Conservation (phyloP, 495 filamentous ascomycete genomes). For the Endocarpon pusillum region DNA sequence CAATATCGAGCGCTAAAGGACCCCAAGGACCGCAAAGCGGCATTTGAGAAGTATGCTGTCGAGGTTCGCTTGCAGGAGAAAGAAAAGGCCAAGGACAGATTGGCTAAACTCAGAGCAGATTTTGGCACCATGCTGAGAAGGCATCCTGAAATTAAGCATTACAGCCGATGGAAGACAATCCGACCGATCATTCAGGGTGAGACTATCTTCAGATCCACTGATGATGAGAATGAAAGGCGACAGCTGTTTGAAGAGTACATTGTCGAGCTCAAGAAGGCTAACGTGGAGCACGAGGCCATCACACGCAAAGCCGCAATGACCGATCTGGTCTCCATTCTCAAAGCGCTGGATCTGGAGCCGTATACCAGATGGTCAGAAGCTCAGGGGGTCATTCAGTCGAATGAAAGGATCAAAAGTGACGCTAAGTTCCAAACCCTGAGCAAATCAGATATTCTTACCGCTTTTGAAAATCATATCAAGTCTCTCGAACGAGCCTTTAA, state of each 20-base stretch:
- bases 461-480: conserved; percentile 92
- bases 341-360: conserved; percentile 71
- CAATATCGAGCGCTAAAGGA: conserved; percentile 91
- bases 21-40: conserved; percentile 75
- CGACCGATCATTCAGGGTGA: conserved; percentile 89
- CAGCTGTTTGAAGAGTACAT: conserved; percentile 94
- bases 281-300: conserved; percentile 54
- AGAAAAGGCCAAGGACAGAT: conserved; percentile 84
- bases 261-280: conserved; percentile 57
- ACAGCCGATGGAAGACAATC: conserved; percentile 94
- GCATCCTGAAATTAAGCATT: conserved; percentile 94
- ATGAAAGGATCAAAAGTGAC: conserved; percentile 65
- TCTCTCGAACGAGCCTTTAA: conserved; percentile 77
- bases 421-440: conserved; percentile 76
- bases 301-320: conserved; percentile 71
- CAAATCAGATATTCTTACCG: conserved; percentile 79
- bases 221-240: conserved; percentile 73
- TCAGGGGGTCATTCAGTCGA: conserved; percentile 60
- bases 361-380: conserved; percentile 93
- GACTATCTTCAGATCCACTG: conserved; percentile 82
- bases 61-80: conserved; percentile 87
- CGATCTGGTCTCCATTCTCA: conserved; percentile 63
- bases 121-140: conserved; percentile 92
- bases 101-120: conserved; percentile 82
- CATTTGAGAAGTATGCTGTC: conserved; percentile 88